phyloP scores from a whole-genome alignment of 2,329 filamentous ascomycete species.

The Aspergillus intermedius region DNA sequence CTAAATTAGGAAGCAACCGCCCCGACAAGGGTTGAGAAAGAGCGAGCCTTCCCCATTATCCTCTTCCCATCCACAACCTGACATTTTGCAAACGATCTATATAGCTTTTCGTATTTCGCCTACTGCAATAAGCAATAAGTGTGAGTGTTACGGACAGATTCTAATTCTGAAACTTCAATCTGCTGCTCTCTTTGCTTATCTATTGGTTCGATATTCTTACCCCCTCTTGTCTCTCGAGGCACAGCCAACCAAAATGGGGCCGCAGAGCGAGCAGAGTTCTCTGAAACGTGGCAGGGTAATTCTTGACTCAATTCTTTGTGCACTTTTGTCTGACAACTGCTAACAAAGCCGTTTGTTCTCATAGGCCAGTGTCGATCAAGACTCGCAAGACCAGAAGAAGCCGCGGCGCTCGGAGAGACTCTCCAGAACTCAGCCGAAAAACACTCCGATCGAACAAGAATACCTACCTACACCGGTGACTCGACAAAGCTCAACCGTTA shows the following conservation, averaged over 20 bases:
- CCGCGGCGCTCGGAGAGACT: conserved; percentile 71
- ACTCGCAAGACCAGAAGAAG: conserved; percentile 66
- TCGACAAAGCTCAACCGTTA: conserved; percentile 57
- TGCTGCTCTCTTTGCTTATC: too few species aligned
- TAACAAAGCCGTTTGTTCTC: conserved; percentile 17
- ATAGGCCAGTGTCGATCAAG: conserved; percentile 61
- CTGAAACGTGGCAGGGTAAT: conserved; percentile 75
- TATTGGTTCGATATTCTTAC: not conserved
- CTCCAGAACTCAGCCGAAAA: conserved; percentile 48
- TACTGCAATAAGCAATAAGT: too few species aligned
- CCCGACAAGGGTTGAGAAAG: not conserved
- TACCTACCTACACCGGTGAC: conserved; percentile 80
- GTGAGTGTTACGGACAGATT: too few species aligned
- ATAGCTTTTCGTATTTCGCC: too few species aligned
- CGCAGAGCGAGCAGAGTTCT: conserved; percentile 66
- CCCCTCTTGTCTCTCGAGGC: not conserved
- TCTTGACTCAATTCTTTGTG: conserved; percentile 11
- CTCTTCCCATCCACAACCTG: not conserved
- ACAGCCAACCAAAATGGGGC: conserved; percentile 30
- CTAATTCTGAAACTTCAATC: too few species aligned
- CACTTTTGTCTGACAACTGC: conserved; percentile 11
- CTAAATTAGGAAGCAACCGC: not conserved
- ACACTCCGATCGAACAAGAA: conserved; percentile 58
- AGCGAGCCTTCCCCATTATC: not conserved
- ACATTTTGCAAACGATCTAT: not conserved